Percentiles rank a stretch among this genome's conserved stretches.
Evolutionary conservation across 352 stramenopile genomes (phyloP).

Genomic region (Globisporangium alternatum): DNA sequence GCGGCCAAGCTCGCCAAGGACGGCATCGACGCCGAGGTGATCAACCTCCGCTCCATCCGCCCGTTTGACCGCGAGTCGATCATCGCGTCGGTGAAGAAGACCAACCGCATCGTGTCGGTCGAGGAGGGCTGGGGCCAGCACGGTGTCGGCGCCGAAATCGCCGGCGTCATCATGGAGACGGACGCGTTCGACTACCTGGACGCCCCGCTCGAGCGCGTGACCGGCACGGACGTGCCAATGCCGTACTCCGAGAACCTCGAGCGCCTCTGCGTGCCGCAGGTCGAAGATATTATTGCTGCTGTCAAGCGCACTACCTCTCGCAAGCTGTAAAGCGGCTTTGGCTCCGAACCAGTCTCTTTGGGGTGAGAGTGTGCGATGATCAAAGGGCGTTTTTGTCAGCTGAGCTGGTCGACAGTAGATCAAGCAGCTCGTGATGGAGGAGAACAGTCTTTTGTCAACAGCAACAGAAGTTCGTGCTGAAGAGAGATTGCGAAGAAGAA

Average conservation of each 20-base stretch:
- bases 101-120: constrained; percentile 95
- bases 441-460: not conserved
- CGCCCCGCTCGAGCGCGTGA: constrained; percentile 96
- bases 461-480: not conserved
- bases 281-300: constrained; percentile 93
- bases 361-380: not conserved
- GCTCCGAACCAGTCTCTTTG: not conserved
- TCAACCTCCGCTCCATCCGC: constrained; percentile 91
- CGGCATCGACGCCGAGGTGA: constrained; percentile 96
- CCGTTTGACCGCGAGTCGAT: constrained; percentile 97
- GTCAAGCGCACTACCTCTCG: constrained; percentile 86
- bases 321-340: constrained; percentile 53
- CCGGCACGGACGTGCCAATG: constrained; percentile 98
- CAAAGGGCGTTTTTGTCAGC: not conserved
- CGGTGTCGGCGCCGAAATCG: constrained; percentile 97
- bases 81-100: constrained; percentile 98
- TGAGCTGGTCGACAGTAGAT: constrained; percentile 5
- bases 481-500: not conserved
- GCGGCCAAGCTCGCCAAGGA: constrained; percentile 92
- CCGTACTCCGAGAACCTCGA: constrained; percentile 98
- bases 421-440: not conserved
- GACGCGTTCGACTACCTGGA: constrained; percentile 99
- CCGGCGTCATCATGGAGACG: constrained; percentile 97
- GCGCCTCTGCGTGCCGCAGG: constrained; percentile 91
- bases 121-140: constrained; percentile 97